Percentiles rank a stretch among this genome's conserved stretches.
phyloP scores from a whole-genome alignment of 345 rosid genomes.

The Raphanus raphanistrum region DNA sequence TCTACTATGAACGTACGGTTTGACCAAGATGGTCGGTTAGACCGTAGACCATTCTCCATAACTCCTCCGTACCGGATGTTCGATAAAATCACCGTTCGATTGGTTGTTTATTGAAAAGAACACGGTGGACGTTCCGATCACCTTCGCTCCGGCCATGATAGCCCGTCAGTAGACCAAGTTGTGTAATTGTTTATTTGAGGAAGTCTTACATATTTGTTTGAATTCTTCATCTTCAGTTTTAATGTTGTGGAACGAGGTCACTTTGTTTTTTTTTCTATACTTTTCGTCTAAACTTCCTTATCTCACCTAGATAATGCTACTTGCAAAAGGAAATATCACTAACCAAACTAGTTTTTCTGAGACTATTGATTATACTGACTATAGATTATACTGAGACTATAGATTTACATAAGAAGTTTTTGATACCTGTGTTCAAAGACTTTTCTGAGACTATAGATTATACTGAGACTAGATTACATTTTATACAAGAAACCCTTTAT shows the following conservation, averaged over 20 bases:
- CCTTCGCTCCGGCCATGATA: slow-evolving; percentile 39
- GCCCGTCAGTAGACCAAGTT: slow-evolving; percentile 12
- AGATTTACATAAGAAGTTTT: too few species aligned
- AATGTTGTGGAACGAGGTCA: neutral
- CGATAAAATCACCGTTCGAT: slow-evolving; percentile 45
- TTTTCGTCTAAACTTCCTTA: neutral
- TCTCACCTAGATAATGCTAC: neutral
- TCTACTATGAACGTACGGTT: slow-evolving; percentile 47
- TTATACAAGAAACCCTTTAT: too few species aligned
- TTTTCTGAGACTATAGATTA: too few species aligned
- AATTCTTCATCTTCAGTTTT: neutral
- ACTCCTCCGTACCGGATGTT: slow-evolving; percentile 53
- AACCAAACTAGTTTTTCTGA: neutral
- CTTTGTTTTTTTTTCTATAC: neutral
- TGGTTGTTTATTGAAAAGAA: slow-evolving; percentile 37
- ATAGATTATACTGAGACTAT: too few species aligned
- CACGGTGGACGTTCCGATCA: slow-evolving; percentile 30
- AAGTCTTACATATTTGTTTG: neutral
- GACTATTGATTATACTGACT: too few species aligned
- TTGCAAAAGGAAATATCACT: neutral
- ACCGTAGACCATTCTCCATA: slow-evolving; percentile 40
- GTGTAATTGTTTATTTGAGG: slow-evolving; percentile 7
- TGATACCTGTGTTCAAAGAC: too few species aligned
- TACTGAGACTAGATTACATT: too few species aligned
- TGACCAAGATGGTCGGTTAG: slow-evolving; percentile 42